Percentiles rank a stretch among this genome's conserved stretches.
These are phyloP conservation scores for Vitis rupestris DNA, from an alignment of 164 flowering plant species.

Conservation along the genomic window DNA sequence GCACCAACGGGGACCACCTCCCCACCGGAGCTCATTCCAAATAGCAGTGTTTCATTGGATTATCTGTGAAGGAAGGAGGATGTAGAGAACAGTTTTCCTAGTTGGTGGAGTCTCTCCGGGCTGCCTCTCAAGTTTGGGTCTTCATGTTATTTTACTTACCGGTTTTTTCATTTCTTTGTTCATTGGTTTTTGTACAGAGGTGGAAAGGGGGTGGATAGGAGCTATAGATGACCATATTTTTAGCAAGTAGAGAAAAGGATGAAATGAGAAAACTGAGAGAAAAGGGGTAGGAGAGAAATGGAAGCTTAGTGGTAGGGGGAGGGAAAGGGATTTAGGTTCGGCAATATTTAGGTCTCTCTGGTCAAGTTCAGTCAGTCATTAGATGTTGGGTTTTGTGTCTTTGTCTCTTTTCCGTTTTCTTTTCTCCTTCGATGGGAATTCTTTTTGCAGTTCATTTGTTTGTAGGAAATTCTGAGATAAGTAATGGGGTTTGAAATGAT, in stretches of 20 bases:
- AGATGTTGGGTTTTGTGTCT: constrained; percentile 25
- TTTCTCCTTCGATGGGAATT: constrained; percentile 32
- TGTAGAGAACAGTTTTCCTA: constrained; percentile 3
- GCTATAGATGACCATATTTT: constrained; percentile 35
- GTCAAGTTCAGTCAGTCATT: constrained; percentile 1
- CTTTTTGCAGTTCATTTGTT: constrained; percentile 73
- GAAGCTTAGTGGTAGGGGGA: constrained; percentile 6
- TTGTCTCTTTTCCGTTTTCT: constrained; percentile 13
- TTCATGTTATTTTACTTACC: constrained; percentile 1
- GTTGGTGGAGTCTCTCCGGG: constrained; percentile 1
- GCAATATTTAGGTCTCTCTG: not conserved
- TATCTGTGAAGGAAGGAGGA: constrained; percentile 24
- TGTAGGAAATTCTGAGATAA: constrained; percentile 36
- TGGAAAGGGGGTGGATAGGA: constrained; percentile 30
- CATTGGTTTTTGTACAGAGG: constrained; percentile 58
- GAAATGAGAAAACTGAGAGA: constrained; percentile 6
- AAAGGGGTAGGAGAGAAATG: constrained; percentile 11
- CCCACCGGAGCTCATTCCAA: constrained; percentile 37
- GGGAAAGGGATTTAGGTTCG: not conserved
- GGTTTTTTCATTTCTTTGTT: constrained; percentile 35
- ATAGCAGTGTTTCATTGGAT: constrained; percentile 21
- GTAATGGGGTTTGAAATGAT: constrained; percentile 18
- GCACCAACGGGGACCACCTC: constrained; percentile 2
- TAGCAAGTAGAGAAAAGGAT: constrained; percentile 19
- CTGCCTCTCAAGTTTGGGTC: not conserved